Percentiles rank a stretch among this genome's conserved stretches.
phyloP scores from a whole-genome alignment of 768 basidiomycete species.

The Hypsizygus marmoreus region DNA sequence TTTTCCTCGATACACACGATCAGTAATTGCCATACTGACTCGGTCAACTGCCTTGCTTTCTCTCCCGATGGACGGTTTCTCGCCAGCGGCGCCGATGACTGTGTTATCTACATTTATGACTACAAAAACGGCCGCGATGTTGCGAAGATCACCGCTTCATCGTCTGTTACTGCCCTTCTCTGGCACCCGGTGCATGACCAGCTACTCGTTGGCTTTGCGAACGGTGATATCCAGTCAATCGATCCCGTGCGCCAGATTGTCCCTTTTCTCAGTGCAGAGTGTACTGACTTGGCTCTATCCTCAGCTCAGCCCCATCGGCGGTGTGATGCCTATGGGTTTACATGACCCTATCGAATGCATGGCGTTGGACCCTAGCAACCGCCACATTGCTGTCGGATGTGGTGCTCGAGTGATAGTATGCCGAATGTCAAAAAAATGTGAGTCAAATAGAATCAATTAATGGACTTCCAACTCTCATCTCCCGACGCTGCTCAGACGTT shows the following conservation, averaged over 20 bases:
- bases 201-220: background rate
- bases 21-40: background rate
- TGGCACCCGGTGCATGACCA: background rate
- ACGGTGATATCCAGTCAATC: background rate
- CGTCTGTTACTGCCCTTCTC: too few species aligned
- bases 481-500: background rate
- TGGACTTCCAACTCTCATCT: background rate
- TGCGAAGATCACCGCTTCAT: too few species aligned
- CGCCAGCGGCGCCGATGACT: slow-evolving; percentile 1
- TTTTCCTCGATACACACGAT: background rate
- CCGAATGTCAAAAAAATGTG: background rate
- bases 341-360: background rate
- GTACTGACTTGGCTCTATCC: background rate
- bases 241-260: background rate
- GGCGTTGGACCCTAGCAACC: background rate
- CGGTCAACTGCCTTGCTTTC: background rate
- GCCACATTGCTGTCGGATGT: background rate
- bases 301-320: background rate
- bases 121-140: background rate
- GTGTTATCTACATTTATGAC: background rate
- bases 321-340: background rate
- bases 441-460: background rate
- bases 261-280: background rate
- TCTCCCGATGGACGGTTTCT: background rate
- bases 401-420: background rate